Conservation (phyloP, 176 grass and related monocot species). For the Oryza coarctata region DNA sequence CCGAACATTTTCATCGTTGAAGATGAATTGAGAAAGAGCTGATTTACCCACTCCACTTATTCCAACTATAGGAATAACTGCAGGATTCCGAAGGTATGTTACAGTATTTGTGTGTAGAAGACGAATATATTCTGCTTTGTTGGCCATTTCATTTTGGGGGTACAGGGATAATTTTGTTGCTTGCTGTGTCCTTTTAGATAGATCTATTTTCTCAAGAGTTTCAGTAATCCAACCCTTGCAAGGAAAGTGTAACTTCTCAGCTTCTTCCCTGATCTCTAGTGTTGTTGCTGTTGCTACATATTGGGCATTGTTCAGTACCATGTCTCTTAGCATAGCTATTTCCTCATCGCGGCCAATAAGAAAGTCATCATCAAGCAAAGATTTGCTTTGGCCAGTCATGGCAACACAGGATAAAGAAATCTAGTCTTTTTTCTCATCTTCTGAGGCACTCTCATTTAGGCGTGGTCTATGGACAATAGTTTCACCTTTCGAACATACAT, state of each 20-base stretch:
- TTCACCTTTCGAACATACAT: neutral
- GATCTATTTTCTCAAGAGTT: neutral
- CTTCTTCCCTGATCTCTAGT: neutral
- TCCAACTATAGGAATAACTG: slow-evolving; percentile 31
- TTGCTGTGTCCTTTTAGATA: neutral
- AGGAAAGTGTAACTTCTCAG: slow-evolving; percentile 9
- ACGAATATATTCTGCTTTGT: neutral
- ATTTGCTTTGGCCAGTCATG: no score
- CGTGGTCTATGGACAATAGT: neutral
- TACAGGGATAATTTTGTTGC: neutral
- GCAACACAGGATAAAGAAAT: neutral
- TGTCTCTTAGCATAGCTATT: slow-evolving; percentile 18
- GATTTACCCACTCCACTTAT: slow-evolving; percentile 26
- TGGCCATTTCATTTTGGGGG: neutral
- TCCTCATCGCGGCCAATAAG: slow-evolving; percentile 26
- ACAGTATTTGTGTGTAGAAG: neutral
- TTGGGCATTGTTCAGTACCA: neutral
- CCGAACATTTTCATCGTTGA: neutral
- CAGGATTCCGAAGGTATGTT: slow-evolving; percentile 1
- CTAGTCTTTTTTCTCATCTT: neutral
- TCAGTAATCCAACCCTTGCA: slow-evolving; percentile 29
- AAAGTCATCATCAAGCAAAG: neutral
- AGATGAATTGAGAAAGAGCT: neutral
- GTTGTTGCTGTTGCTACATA: neutral
- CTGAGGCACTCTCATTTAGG: neutral